Evolutionary conservation across 257 asterid genomes (phyloP), one percentile per base, ranked within the genome.

Genomic region (Ocimum tenuiflorum): DNA sequence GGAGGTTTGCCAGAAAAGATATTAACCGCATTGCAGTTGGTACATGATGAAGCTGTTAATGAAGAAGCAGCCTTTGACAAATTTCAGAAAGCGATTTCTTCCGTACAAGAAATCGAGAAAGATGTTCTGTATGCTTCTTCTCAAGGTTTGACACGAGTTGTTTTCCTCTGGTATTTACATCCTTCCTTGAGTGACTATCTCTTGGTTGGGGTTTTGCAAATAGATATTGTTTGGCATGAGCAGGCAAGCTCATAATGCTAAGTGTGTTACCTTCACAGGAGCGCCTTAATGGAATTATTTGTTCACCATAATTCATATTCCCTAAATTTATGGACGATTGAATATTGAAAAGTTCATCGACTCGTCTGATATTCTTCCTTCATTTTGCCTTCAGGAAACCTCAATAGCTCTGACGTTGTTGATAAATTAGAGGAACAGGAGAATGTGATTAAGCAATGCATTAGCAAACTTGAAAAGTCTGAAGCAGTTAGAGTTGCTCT

Each of bases 1-100:
- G 97, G 97, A 59, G 85, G 84, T 61, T 75, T 82, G 71, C 95
- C 96, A 8, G 96, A 90, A 75, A 90, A 79, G 75, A 85, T 94
- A 17, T 19, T 94, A 67, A 84, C 95, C 75, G 87, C 95, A 33
- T 81, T 84, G 82, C 94, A 90, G 60, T 71, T 54, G 75, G 86
- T 85, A 27, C 89, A 84, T 60, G 97, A 86, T 74, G 95, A 86
- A 74, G 69, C 58, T 75, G 75, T 52, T 69, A 77, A 78, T 63
- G 97, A 90, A 81, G 94, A 94, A 82, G 78, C 65, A 36, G 86
- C 94, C 49, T 67, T 86, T 42, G 71, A 61, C 75, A 83, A 90
- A 63, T 90, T 84, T 65, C 70, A 51, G 42, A 68, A 68, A 70
- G 96, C 89, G 2, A 77, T 86, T 67, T 85, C 87, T 63, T 51